phyloP scores from a whole-genome alignment of 73 alveolate genomes.

The Symbiodinium natans region DNA sequence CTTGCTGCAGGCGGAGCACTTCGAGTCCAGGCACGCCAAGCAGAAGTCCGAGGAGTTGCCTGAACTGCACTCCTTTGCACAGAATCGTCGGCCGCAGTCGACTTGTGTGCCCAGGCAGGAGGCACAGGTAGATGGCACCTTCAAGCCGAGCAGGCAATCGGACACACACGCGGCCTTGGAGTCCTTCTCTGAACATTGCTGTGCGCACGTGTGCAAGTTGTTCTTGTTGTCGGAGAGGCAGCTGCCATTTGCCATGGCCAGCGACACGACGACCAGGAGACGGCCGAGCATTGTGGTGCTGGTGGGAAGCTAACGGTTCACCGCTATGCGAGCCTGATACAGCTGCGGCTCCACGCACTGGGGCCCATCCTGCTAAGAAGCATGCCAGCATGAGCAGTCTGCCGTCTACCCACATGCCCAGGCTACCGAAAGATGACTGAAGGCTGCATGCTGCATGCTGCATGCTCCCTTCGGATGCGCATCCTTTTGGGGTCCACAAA shows the following conservation, averaged over 20 bases:
- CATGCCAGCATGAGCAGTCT: too few relatives aligned
- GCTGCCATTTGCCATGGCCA: neutral
- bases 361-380: too few relatives aligned
- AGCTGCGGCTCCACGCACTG: too few relatives aligned
- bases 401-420: too few relatives aligned
- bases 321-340: too few relatives aligned
- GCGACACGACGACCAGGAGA: neutral
- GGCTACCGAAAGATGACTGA: too few relatives aligned
- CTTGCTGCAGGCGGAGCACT: neutral
- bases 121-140: neutral
- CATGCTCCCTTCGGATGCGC: too few relatives aligned
- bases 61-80: neutral
- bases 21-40: neutral
- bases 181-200: neutral
- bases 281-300: neutral
- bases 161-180: neutral
- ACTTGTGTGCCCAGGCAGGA: neutral
- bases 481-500: too few relatives aligned
- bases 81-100: neutral
- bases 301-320: neutral
- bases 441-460: too few relatives aligned
- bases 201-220: neutral
- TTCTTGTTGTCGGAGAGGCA: neutral
- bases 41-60: neutral
- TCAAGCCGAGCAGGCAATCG: neutral